Percentiles rank a stretch among this genome's conserved stretches.
Conservation (phyloP, 345 rosid genomes). For the Bruguiera sexangula region DNA sequence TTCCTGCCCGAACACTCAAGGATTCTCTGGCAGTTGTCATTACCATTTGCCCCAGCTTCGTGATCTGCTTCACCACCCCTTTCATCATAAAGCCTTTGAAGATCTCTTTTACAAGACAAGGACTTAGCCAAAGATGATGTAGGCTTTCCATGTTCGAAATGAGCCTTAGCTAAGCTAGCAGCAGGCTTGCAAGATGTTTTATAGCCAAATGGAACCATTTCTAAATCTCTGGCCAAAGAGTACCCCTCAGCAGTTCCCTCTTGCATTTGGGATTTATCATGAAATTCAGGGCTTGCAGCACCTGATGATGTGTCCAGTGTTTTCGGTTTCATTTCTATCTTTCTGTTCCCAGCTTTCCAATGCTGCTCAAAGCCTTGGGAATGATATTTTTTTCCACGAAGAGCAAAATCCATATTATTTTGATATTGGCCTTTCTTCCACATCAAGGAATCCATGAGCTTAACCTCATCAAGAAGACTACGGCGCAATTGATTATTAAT, state of each 20-base stretch:
- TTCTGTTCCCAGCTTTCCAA: slow-evolving; percentile 36
- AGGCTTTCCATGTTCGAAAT: slow-evolving; percentile 17
- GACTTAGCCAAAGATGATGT: slow-evolving; percentile 19
- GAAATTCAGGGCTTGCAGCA: slow-evolving; percentile 8
- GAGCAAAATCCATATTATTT: slow-evolving; percentile 17
- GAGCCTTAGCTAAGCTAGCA: slow-evolving; percentile 10
- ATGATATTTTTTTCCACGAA: slow-evolving; percentile 22
- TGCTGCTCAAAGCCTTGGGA: slow-evolving; percentile 16
- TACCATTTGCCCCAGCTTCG: slow-evolving; percentile 6
- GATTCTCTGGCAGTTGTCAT: slow-evolving; percentile 5
- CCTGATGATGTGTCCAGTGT: slow-evolving; percentile 18
- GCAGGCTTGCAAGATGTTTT: slow-evolving; percentile 11
- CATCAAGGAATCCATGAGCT: slow-evolving; percentile 43
- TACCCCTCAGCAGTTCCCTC: slow-evolving; percentile 7
- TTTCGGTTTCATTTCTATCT: slow-evolving; percentile 25
- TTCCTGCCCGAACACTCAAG: slow-evolving; percentile 21
- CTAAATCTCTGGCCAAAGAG: slow-evolving; percentile 22
- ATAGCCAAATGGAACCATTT: slow-evolving; percentile 18
- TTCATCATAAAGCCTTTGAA: slow-evolving; percentile 16
- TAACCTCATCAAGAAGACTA: slow-evolving; percentile 57
- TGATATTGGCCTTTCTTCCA: slow-evolving; percentile 36
- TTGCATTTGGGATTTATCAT: slow-evolving; percentile 4
- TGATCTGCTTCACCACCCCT: slow-evolving; percentile 12
- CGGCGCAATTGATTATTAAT: slow-evolving; percentile 21
- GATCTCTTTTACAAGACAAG: slow-evolving; percentile 30